phyloP scores from a whole-genome alignment of 2,329 filamentous ascomycete genomes.

The Pseudohalonectria lignicola region DNA sequence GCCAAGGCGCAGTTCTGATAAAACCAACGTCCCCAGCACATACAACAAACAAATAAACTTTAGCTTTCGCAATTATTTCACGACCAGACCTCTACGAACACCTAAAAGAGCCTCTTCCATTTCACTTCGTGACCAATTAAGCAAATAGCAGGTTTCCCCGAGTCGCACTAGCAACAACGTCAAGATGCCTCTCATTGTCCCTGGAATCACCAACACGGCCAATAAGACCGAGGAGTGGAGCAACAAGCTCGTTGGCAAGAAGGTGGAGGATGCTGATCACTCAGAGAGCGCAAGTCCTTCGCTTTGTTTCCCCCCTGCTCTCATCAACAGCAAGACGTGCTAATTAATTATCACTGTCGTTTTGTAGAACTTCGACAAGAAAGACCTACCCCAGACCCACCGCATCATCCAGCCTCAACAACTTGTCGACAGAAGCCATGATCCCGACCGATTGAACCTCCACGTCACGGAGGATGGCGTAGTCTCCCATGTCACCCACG shows the following conservation, averaged over 20 bases:
- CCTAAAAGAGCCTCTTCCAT: no score
- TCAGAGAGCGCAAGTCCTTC: slow-evolving; percentile 38
- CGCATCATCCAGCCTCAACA: slow-evolving; percentile 45
- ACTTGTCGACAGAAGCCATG: slow-evolving; percentile 48
- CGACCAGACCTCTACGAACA: no score
- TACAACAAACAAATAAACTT: no score
- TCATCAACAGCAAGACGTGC: no score
- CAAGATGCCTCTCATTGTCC: slow-evolving; percentile 56
- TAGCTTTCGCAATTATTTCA: no score
- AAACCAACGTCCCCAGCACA: no score
- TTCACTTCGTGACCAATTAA: no score
- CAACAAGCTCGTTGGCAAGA: slow-evolving; percentile 55
- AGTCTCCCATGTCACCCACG: slow-evolving; percentile 47
- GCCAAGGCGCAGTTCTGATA: no score
- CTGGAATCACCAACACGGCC: slow-evolving; percentile 37
- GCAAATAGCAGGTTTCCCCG: no score
- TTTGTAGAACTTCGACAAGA: slow-evolving; percentile 45
- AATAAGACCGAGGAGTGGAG: slow-evolving; percentile 46
- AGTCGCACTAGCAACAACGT: neutral
- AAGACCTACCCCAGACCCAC: slow-evolving; percentile 43
- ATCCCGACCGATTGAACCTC: slow-evolving; percentile 44
- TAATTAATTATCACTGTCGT: neutral
- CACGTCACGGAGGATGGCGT: slow-evolving; percentile 49
- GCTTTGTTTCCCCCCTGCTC: neutral
- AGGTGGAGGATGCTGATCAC: slow-evolving; percentile 35